Base-by-base conservation (phyloP, 192 early-diverging fungal species). In the Coemansia sp. region DNA sequence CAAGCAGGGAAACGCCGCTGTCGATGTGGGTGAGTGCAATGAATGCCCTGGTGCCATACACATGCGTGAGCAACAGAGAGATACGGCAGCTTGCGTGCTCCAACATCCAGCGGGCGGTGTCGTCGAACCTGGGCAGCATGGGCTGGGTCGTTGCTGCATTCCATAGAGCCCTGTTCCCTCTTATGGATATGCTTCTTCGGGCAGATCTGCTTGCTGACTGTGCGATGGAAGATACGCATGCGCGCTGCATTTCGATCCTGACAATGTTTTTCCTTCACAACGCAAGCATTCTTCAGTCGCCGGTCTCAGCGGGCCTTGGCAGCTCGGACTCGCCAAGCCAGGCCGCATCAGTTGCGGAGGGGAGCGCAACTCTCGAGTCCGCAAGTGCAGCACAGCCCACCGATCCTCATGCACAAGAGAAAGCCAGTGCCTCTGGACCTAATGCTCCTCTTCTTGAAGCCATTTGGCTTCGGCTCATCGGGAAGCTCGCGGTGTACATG, bases 151-250 rank as follows among this genome's bases (percentile, higher is more conserved):
- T 45, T 76, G 88, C 62, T 7, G 86, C 87, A 6, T 94, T 98
- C 79, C 91, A 92, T 68, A 89, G 90, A 34, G 92, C 96, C 16
- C 67, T 98, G 60, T 94, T 98, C 77, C 95, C 94, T 36, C 68
- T 96, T 49, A 84, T 98, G 58, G 92, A 94, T 52, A 88, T 92
- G 75, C 72, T 98, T 16, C 80, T 94, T 71, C 87, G 91, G 18
- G 88, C 90, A 0, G 93, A 93, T 62, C 68, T 90, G 63, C 78
- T 90, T 45, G 86, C 84, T 11, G 82, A 89, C 59, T 60, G 67
- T 14, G 46, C 71, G 30, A 78, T 84, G 81, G 81, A 79, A 58
- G 81, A 84, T 68, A 79, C 81, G 1, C 81, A 84, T 35, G 77
- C 81, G 2, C 69, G 81, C 11, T 78, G 76, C 65, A 84, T 84